These are phyloP conservation scores for Vitis labrusca DNA, from an alignment of 164 flowering plant genomes.

Conservation along the genomic window DNA sequence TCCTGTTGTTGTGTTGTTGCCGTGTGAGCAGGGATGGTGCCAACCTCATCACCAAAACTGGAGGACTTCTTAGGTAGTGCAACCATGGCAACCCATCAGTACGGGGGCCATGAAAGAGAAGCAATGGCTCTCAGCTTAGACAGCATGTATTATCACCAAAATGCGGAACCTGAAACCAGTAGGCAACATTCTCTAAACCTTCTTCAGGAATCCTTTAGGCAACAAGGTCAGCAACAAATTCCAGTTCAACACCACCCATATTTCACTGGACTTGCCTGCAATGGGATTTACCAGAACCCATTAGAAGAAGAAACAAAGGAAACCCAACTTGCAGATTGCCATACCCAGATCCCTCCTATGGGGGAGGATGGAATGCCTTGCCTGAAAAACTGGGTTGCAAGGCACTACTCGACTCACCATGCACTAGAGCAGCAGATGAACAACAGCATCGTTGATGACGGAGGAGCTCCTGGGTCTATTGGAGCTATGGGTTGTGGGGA, in stretches of 20 bases:
- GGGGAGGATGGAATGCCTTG: constrained; percentile 32
- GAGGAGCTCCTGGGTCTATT: constrained; percentile 33
- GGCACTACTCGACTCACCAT: constrained; percentile 26
- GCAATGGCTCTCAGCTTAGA: constrained; percentile 73
- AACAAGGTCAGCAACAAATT: constrained; percentile 27
- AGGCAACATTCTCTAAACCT: constrained; percentile 37
- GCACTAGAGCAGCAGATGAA: constrained; percentile 38
- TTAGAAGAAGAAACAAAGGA: constrained; percentile 29
- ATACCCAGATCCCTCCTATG: constrained; percentile 33
- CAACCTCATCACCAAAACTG: constrained; percentile 60
- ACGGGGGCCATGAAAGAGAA: constrained; percentile 43
- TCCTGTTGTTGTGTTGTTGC: neutral
- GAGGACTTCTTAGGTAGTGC: constrained; percentile 84
- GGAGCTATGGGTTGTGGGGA: constrained; percentile 52
- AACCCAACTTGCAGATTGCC: constrained; percentile 30
- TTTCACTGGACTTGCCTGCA: constrained; percentile 32
- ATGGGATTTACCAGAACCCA: constrained; percentile 37
- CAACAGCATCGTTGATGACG: constrained; percentile 25
- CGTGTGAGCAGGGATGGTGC: constrained; percentile 47
- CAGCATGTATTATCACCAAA: constrained; percentile 64
- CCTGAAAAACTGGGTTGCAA: constrained; percentile 45
- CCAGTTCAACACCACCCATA: constrained; percentile 35
- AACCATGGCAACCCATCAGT: constrained; percentile 49
- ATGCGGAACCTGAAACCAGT: constrained; percentile 28
- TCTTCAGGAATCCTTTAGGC: constrained; percentile 34